Conservation (phyloP, 768 basidiomycete genomes). For the Hygrocybe coccinea region DNA sequence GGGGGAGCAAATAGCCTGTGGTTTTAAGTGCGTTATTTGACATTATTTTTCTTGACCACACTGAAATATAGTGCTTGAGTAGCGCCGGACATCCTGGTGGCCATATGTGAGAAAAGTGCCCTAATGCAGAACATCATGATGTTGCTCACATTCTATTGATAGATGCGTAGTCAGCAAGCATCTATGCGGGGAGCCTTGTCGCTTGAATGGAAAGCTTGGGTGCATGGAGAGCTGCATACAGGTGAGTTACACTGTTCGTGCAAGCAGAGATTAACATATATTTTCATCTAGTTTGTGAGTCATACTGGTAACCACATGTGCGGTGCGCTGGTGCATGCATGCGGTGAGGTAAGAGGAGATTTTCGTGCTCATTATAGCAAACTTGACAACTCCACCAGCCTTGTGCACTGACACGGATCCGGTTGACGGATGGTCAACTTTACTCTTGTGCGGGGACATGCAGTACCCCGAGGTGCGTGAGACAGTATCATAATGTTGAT, state of each 20-base stretch:
- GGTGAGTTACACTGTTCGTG: slow-evolving; percentile 24
- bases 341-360: slow-evolving; percentile 42
- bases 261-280: neutral
- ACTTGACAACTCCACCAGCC: slow-evolving; percentile 29
- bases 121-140: neutral
- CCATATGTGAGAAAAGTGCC: slow-evolving; percentile 49
- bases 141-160: neutral
- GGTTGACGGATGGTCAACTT: slow-evolving; percentile 20
- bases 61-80: slow-evolving; percentile 38
- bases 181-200: slow-evolving; percentile 51
- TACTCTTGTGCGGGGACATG: slow-evolving; percentile 44
- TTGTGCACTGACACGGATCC: slow-evolving; percentile 35
- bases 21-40: slow-evolving; percentile 15
- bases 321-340: slow-evolving; percentile 47
- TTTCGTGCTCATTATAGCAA: neutral
- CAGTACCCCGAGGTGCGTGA: slow-evolving; percentile 37
- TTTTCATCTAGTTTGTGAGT: neutral
- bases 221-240: slow-evolving; percentile 52
- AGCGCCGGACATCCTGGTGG: slow-evolving; percentile 59
- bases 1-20: slow-evolving; percentile 34
- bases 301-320: slow-evolving; percentile 39
- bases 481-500: neutral
- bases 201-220: slow-evolving; percentile 41
- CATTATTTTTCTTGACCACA: neutral
- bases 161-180: slow-evolving; percentile 51